Evolutionary conservation across 345 rosid species (phyloP).

Genomic region (Hibiscus syriacus): DNA sequence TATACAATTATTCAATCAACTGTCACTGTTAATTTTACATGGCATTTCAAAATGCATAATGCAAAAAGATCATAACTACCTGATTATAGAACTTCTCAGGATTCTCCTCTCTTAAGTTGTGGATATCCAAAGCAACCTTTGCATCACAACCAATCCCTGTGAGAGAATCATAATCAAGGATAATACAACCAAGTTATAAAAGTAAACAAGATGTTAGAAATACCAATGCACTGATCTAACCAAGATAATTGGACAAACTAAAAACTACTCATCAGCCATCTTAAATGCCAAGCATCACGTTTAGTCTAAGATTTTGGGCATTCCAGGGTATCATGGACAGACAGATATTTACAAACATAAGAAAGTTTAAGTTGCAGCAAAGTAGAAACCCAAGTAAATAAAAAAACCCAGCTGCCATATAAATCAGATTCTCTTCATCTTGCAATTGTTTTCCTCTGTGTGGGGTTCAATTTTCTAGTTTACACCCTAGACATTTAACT

Average conservation of each 20-base stretch:
- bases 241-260: not conserved
- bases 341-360: not conserved
- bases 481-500: slow-evolving; percentile 1
- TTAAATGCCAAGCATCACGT: not conserved
- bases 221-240: not conserved
- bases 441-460: not conserved
- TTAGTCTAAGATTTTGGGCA: not conserved
- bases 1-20: not conserved
- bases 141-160: too few relatives aligned
- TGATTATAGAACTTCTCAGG: slow-evolving; percentile 79
- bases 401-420: not conserved
- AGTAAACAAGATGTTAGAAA: not conserved
- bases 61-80: slow-evolving; percentile 28
- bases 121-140: too few relatives aligned
- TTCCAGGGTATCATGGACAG: not conserved
- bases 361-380: not conserved
- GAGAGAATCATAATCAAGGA: slow-evolving; percentile 2
- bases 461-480: not conserved
- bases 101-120: too few relatives aligned
- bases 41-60: not conserved
- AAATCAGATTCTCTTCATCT: not conserved
- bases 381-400: not conserved
- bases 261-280: not conserved
- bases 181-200: not conserved
- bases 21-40: not conserved